Evolutionary conservation across 306 rosid genomes (phyloP).

Genomic region (Bauhinia variegata): DNA sequence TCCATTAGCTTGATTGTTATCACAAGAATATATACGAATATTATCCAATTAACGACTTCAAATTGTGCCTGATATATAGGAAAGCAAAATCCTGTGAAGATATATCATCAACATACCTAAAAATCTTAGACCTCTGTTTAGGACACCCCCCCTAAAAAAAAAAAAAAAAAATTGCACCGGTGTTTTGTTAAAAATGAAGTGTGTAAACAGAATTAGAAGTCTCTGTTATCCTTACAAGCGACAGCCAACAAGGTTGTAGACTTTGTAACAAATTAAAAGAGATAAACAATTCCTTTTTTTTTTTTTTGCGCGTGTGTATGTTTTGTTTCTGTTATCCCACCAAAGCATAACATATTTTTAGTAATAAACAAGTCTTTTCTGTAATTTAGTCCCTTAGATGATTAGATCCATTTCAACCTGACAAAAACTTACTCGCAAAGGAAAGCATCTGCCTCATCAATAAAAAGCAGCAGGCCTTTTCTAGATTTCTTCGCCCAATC

Average conservation of each 20-base stretch:
- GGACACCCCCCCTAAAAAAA: no score
- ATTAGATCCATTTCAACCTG: conserved; percentile 26
- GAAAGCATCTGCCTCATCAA: conserved; percentile 99
- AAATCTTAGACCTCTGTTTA: no score
- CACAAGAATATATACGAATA: conserved; percentile 1
- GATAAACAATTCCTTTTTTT: no score
- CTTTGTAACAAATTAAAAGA: not conserved
- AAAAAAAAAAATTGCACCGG: no score
- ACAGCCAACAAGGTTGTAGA: conserved; percentile 2
- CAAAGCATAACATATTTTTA: no score
- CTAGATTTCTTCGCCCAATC: conserved; percentile 98
- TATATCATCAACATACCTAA: no score
- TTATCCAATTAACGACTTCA: conserved; percentile 15
- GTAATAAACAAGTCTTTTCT: not conserved
- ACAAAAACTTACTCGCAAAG: conserved; percentile 86
- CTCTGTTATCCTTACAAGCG: not conserved
- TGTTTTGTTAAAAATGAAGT: no score
- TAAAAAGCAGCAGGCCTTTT: conserved; percentile 89
- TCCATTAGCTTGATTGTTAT: conserved; percentile 19
- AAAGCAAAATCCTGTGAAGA: not conserved
- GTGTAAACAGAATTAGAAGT: no score
- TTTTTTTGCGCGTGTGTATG: no score
- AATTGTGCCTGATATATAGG: not conserved
- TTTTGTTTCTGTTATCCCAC: not conserved
- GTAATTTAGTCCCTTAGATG: conserved; percentile 16